A percentile compares a stretch with the other conserved stretches of the same genome.
These are phyloP conservation scores for Saccharomyces mikatae DNA, from an alignment of 805 yeast species.

Conservation along the genomic window DNA sequence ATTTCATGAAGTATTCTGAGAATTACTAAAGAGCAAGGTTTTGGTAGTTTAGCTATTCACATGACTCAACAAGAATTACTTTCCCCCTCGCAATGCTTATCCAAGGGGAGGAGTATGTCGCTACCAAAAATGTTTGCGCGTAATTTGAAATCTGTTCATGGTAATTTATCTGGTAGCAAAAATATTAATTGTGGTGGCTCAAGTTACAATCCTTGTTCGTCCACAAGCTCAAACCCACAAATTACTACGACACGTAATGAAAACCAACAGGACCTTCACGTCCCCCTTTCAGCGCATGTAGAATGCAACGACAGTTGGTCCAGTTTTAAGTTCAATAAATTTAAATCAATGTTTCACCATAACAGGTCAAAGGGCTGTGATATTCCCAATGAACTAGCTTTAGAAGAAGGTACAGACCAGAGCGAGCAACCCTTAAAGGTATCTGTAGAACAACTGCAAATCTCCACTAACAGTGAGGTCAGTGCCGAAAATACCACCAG, in stretches of 20 bases:
- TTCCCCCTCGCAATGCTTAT: background rate
- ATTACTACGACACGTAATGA: background rate
- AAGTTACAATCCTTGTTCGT: background rate
- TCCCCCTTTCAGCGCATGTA: background rate
- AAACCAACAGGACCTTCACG: background rate
- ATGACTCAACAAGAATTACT: background rate
- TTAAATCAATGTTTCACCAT: background rate
- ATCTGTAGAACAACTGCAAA: background rate
- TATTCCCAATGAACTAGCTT: background rate
- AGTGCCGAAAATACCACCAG: background rate
- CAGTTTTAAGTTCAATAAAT: background rate
- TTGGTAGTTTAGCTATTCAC: background rate
- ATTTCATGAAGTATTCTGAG: background rate
- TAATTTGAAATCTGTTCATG: background rate
- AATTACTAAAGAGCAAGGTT: background rate
- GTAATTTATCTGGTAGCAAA: background rate
- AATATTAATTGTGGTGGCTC: background rate
- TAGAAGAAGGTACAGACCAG: background rate
- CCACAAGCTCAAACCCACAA: background rate
- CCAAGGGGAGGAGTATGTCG: background rate
- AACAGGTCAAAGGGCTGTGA: background rate
- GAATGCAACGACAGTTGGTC: background rate
- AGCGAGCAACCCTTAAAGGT: background rate
- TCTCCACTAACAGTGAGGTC: background rate
- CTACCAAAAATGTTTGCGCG: background rate